Evolutionary conservation across 768 basidiomycete species (phyloP), one percentile per base, ranked within the genome.

Genomic region (Dentipellis sp.): DNA sequence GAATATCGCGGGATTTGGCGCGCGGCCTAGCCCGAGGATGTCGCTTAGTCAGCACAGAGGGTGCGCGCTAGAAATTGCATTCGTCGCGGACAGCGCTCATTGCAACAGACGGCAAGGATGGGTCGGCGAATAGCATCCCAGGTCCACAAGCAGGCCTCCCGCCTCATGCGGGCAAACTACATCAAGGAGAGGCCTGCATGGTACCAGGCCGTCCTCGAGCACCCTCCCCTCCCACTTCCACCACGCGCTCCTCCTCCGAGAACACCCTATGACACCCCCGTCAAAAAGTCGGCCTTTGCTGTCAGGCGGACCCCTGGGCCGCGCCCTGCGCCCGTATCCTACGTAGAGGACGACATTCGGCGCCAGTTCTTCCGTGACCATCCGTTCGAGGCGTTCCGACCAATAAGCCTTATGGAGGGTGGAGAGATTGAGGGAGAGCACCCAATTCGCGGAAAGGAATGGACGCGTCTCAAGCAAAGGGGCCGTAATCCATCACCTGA

Each of bases 361-460:
- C 77, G 82, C 54, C 90, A 91, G 68, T 98, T 99, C 77, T 98
- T 94, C 75, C 75, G 77, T 42, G 97, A 99, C 73, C 94, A 97
- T 68, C 94, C 97, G 7, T 97, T 97, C 66, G 94, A 99, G 72
- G 87, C 92, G 1, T 89, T 94, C 70, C 78, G 94, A 45, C 83
- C 92, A 1, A 75, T 76, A 9, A 83, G 80, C 10, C 68, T 99
- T 52, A 81, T 90, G 0, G 97, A 99, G 71, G 77, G 76, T 14
- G 81, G 74, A 17, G 68, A 67, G 16, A 74, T 90, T 51, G 75
- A 79, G 64, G 71, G 75, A 17, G 74, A 78, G 45, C 81, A 86
- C 63, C 75, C 77, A 14, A 65, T 88, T 2, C 69, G 66, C 36
- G 92, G 87, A 0, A 61, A 65, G 50, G 71, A 73, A 19, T 99